Base-by-base conservation (phyloP, 1,139 yeast genomes). In the Candida tetrigidarum region DNA sequence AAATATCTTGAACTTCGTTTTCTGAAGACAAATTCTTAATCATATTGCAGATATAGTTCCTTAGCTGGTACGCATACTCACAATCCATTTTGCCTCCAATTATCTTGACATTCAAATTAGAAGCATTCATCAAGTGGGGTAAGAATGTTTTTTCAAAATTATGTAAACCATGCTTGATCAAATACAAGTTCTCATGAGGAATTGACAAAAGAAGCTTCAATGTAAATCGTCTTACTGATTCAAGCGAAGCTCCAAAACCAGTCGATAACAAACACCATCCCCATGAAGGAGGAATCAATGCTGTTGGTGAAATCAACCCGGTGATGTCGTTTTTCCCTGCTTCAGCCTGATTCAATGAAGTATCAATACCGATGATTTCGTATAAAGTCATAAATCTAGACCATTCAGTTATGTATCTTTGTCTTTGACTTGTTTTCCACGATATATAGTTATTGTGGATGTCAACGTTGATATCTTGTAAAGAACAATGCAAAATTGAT, bases 301-400 rank as follows among this genome's bases (percentile, higher is more conserved):
- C 75, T 1, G 60, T 53, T 2, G 81, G 76, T 0, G 83, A 69
- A 34, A 89, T 71, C 19, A 89, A 63, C 2, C 67, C 67, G 4
- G 83, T 63, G 34, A 91, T 77, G 56, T 89, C 96, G 6, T 67
- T 66, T 2, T 80, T 65, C 0, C 96, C 95, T 10, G 91, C 97
- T 53, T 84, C 84, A 0, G 93, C 83, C 63, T 91, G 97, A 57
- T 91, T 92, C 55, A 88, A 68, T 0, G 97, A 87, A 0, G 96
- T 84, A 60, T 91, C 97, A 39, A 91, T 77, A 2, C 91, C 95
- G 33, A 89, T 67, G 40, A 91, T 86, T 58, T 91, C 96, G 53
- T 82, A 86, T 11, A 91, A 66, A 0, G 96, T 87, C 27, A 82
- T 73, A 56, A 73, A 91, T 49, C 89, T 74, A 39, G 80, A 76